These are phyloP conservation scores for Pseudogymnoascus sp. DNA, from an alignment of 2,329 filamentous ascomycete species.

Conservation along the genomic window DNA sequence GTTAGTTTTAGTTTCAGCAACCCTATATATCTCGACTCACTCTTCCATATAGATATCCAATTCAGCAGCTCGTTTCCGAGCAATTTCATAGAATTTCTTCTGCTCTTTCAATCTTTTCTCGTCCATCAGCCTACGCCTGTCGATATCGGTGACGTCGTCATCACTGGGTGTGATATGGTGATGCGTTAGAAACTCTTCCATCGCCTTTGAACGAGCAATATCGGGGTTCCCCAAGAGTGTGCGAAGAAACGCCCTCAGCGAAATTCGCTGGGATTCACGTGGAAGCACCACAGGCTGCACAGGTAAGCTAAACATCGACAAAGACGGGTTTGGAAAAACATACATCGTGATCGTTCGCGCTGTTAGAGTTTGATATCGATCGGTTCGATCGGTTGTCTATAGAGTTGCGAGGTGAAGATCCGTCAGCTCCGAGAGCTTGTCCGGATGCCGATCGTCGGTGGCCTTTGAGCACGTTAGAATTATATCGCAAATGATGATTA, in stretches of 20 bases:
- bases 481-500: neutral
- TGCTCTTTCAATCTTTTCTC: constrained; percentile 87
- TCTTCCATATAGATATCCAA: constrained; percentile 97
- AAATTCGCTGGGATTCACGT: constrained; percentile 85
- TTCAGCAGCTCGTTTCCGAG: constrained; percentile 78
- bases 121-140: constrained; percentile 71
- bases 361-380: constrained; percentile 25
- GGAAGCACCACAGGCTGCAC: constrained; percentile 44
- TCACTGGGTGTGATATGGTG: constrained; percentile 67
- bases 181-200: constrained; percentile 72
- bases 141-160: constrained; percentile 76
- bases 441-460: constrained; percentile 15
- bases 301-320: neutral
- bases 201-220: constrained; percentile 71
- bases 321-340: neutral
- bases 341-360: constrained; percentile 5
- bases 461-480: constrained; percentile 13
- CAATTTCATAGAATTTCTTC: constrained; percentile 90
- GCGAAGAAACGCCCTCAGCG: constrained; percentile 81
- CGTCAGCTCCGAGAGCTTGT: constrained; percentile 10
- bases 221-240: constrained; percentile 76
- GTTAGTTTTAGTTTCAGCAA: constrained; percentile 12
- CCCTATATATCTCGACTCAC: constrained; percentile 37
- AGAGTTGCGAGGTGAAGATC: neutral
- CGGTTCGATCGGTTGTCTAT: constrained; percentile 26